Evolutionary conservation across 2,329 filamentous ascomycete species (phyloP).

Genomic region (Sporothrix brunneoviolacea): DNA sequence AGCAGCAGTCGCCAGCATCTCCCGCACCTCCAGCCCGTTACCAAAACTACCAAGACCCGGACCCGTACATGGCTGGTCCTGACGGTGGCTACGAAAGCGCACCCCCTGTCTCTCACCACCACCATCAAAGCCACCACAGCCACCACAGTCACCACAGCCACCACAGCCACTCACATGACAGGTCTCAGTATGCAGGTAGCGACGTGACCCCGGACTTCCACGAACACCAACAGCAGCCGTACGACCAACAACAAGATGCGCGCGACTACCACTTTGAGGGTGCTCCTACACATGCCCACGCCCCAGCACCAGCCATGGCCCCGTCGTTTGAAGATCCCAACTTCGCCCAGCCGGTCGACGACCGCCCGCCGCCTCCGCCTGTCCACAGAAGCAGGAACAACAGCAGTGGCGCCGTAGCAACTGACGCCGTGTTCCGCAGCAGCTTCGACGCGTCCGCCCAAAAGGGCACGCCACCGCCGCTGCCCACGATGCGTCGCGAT

Average conservation of each 20-base stretch:
- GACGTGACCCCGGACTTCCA: slow-evolving; percentile 2
- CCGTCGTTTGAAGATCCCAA: slow-evolving; percentile 4
- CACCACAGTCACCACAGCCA: slow-evolving; percentile 9
- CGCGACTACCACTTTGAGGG: slow-evolving; percentile 25
- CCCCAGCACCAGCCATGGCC: background rate
- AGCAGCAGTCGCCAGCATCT: background rate
- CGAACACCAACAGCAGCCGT: slow-evolving; percentile 2
- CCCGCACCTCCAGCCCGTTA: background rate
- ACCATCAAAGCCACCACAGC: slow-evolving; percentile 5
- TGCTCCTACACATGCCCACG: background rate
- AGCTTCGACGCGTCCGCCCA: slow-evolving; percentile 36
- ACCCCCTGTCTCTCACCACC: slow-evolving; percentile 23
- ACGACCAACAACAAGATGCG: slow-evolving; percentile 29
- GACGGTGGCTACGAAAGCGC: slow-evolving; percentile 45
- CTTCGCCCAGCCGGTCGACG: slow-evolving; percentile 21
- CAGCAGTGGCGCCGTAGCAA: slow-evolving; percentile 30
- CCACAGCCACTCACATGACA: slow-evolving; percentile 12
- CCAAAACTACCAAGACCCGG: slow-evolving; percentile 12
- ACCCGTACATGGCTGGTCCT: background rate
- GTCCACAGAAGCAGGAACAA: slow-evolving; percentile 45
- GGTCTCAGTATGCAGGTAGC: slow-evolving; percentile 6
- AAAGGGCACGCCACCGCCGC: too few relatives aligned
- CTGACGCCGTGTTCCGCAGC: slow-evolving; percentile 35
- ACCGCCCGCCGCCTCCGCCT: slow-evolving; percentile 50
- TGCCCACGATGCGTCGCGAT: slow-evolving; percentile 50